Base-by-base conservation (phyloP, 495 filamentous ascomycete species). In the Rostrohypoxylon terebratum region DNA sequence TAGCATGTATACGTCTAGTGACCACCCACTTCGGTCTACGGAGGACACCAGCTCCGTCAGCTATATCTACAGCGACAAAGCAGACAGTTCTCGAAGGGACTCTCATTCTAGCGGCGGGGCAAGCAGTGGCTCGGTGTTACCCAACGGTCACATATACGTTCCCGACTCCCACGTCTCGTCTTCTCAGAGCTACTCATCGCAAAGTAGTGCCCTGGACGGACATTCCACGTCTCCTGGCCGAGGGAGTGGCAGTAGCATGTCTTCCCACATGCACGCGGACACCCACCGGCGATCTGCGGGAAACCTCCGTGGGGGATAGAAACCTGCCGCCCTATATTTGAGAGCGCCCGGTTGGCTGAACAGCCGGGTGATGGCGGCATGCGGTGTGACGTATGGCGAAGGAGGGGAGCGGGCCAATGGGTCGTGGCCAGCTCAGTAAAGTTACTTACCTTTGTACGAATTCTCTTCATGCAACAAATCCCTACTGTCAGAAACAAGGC, bases 131-230 rank as follows among this genome's bases (percentile, higher is more conserved):
- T 68, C 76, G 1, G 66, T 78, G 6, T 66, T 78, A 5, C 68
- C 76, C 42, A 78, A 78, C 45, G 76, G 76, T 48, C 76, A 78
- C 31, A 48, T 78, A 16, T 78, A 78, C 69, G 76, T 78, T 0
- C 76, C 76, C 0, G 73, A 78, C 8, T 68, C 71, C 0, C 74
- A 78, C 48, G 48, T 66, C 0, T 23, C 65, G 0, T 68, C 75
- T 16, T 66, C 69, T 1, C 66, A 71, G 21, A 40, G 48, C 51
- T 75, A 77, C 59, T 18, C 59, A 18, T 58, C 71, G 10, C 71
- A 69, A 6, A 45, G 45, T 40, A 58, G 63, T 31, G 59, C 53
- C 40, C 38, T 68, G 44, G 68, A 75, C 40, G 72, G 68, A 75
- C 53, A 58, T 63, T 55, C 68, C 7, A 45, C 59, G 63, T 63